Percentiles rank a stretch among this genome's conserved stretches.
Conservation (phyloP, 176 grass and related monocot genomes). For the Tuctoria greenei region DNA sequence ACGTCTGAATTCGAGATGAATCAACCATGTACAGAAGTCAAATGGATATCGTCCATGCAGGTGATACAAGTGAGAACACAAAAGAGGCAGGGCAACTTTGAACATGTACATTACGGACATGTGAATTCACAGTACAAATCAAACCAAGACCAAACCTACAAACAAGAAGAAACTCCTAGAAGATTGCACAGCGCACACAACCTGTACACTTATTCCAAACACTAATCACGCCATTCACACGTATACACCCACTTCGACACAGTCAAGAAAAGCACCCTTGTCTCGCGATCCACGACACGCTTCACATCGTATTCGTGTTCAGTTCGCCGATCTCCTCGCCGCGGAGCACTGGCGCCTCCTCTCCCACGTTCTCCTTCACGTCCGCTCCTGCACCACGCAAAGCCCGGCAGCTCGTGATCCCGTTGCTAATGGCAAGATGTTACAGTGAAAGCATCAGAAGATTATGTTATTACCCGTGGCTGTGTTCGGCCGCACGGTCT, state of each 20-base stretch:
- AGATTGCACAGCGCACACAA: not conserved
- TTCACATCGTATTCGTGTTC: conserved; percentile 17
- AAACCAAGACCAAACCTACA: not conserved
- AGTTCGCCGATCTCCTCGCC: conserved; percentile 20
- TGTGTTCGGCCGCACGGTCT: conserved; percentile 31
- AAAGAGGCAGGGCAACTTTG: not conserved
- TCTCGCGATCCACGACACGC: not conserved
- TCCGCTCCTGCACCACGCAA: conserved; percentile 1
- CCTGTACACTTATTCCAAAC: conserved; percentile 5
- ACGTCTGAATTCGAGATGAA: no score
- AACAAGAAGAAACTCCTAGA: not conserved
- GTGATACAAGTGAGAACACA: not conserved
- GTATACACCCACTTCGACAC: not conserved
- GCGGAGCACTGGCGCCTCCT: not conserved
- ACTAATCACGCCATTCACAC: not conserved
- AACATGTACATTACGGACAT: not conserved
- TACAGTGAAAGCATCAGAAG: not conserved
- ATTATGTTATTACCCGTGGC: not conserved
- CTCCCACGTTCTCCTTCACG: not conserved
- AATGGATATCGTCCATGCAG: no score
- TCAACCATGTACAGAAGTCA: no score
- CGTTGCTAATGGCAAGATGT: no score
- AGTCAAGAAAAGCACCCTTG: not conserved
- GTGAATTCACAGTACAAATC: not conserved
- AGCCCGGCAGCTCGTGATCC: not conserved